Percentiles rank a stretch among this genome's conserved stretches.
phyloP scores from a whole-genome alignment of 1,139 yeast species.

The Blastobotrys serpentis region DNA sequence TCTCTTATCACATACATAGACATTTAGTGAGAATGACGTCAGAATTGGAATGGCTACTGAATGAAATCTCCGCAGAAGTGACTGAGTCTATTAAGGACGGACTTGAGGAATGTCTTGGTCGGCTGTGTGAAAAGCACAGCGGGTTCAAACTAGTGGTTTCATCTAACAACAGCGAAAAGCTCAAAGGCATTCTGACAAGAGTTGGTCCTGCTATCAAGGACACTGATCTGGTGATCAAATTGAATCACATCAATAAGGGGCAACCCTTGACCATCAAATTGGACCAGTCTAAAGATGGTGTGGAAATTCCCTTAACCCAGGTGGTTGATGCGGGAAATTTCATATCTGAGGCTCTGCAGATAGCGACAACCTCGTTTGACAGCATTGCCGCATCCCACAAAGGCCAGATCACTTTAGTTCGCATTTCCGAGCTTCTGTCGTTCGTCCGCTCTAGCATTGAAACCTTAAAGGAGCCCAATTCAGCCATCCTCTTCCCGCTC shows the following conservation, averaged over 20 bases:
- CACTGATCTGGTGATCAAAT: constrained; percentile 30
- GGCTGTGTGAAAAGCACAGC: constrained; percentile 30
- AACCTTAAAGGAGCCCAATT: constrained; percentile 25
- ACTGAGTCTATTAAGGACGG: constrained; percentile 30
- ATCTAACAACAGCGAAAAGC: constrained; percentile 34
- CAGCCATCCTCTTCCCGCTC: constrained; percentile 25
- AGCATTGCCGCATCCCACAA: constrained; percentile 7
- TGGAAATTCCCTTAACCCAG: constrained; percentile 25
- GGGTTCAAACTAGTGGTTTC: constrained; percentile 37
- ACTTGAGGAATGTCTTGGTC: constrained; percentile 32
- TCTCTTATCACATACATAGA: background rate
- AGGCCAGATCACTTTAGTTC: constrained; percentile 17
- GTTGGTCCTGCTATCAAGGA: constrained; percentile 30
- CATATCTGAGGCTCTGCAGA: constrained; percentile 22
- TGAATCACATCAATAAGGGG: constrained; percentile 23
- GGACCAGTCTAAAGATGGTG: constrained; percentile 15
- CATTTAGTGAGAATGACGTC: no score
- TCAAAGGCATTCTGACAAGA: constrained; percentile 37
- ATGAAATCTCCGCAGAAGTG: constrained; percentile 30
- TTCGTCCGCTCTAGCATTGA: constrained; percentile 26
- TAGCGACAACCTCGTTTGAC: constrained; percentile 12
- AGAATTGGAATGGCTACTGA: constrained; percentile 36
- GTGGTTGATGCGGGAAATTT: constrained; percentile 31
- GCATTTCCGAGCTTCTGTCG: constrained; percentile 19
- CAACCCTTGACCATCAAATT: constrained; percentile 22